phyloP scores from a whole-genome alignment of 2,329 filamentous ascomycete genomes.

The Alternaria sp. region DNA sequence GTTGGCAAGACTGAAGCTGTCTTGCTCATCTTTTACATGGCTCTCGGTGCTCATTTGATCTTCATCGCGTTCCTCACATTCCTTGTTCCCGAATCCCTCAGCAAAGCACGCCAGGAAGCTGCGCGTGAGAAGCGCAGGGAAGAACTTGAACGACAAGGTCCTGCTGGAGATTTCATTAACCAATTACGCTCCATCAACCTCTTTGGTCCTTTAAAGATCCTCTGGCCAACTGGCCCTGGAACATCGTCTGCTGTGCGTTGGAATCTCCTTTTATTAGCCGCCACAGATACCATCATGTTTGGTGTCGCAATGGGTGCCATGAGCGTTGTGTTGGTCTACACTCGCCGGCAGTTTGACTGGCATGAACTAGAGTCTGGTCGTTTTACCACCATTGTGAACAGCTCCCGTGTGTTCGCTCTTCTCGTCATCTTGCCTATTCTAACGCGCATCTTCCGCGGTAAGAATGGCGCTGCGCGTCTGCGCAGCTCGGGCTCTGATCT shows the following conservation, averaged over 20 bases:
- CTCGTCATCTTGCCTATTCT: constrained; percentile 78
- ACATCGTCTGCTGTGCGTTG: constrained; percentile 70
- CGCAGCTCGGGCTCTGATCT: constrained; percentile 72
- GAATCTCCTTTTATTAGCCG: constrained; percentile 83
- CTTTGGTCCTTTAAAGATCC: constrained; percentile 77
- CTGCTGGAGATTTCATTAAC: constrained; percentile 56
- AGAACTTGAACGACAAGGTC: constrained; percentile 49
- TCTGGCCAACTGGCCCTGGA: constrained; percentile 75
- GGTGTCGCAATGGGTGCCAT: constrained; percentile 82
- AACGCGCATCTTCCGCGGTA: constrained; percentile 77
- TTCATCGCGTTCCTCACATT: constrained; percentile 79
- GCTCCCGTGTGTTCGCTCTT: constrained; percentile 77
- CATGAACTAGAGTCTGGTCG: constrained; percentile 79
- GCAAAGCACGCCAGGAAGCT: constrained; percentile 72
- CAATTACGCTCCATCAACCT: constrained; percentile 67
- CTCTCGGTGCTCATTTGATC: constrained; percentile 73
- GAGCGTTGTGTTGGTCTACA: constrained; percentile 85
- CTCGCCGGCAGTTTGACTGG: constrained; percentile 83
- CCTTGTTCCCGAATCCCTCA: constrained; percentile 84
- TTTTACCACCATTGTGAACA: constrained; percentile 83
- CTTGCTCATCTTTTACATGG: constrained; percentile 84
- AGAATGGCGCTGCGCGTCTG: constrained; percentile 46
- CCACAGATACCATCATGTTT: constrained; percentile 83
- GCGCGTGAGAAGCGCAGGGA: constrained; percentile 73
- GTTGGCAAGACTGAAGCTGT: constrained; percentile 71